These are phyloP conservation scores for Ogataea glucozyma DNA, from an alignment of 805 yeast genomes.

Conservation along the genomic window DNA sequence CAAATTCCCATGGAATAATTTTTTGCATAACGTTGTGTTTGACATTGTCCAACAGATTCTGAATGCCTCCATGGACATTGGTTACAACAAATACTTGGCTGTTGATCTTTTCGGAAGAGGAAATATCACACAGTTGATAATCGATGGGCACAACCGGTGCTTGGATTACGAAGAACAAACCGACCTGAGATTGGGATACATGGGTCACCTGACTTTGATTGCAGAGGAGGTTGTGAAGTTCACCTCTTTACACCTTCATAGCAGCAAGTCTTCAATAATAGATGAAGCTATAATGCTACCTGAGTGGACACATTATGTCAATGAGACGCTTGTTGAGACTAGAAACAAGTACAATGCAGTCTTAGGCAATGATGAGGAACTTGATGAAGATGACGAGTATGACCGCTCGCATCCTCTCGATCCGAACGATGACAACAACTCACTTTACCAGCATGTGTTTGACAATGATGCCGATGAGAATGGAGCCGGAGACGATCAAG, in stretches of 20 bases:
- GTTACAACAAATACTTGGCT: conserved; percentile 77
- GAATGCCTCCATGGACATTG: conserved; percentile 78
- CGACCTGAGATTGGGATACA: conserved; percentile 80
- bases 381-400: conserved; percentile 36
- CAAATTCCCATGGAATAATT: conserved; percentile 93
- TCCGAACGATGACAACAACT: conserved; percentile 27
- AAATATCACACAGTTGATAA: conserved; percentile 54
- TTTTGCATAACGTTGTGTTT: conserved; percentile 94
- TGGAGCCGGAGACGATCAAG: conserved; percentile 32
- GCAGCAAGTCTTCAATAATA: conserved; percentile 54
- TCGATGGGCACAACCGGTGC: conserved; percentile 60
- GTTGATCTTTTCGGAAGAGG: conserved; percentile 71
- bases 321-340: conserved; percentile 79
- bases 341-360: conserved; percentile 93
- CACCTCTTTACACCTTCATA: conserved; percentile 33
- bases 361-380: conserved; percentile 57
- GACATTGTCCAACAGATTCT: conserved; percentile 94
- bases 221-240: conserved; percentile 97
- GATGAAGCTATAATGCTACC: conserved; percentile 51
- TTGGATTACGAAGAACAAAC: conserved; percentile 58
- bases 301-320: conserved; percentile 82
- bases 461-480: conserved; percentile 19
- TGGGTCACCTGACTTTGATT: conserved; percentile 94
- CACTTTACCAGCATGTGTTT: conserved; percentile 19
- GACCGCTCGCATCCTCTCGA: conserved; percentile 28